Conservation (phyloP, 2,329 filamentous ascomycete species). For the Onygenales sp. region DNA sequence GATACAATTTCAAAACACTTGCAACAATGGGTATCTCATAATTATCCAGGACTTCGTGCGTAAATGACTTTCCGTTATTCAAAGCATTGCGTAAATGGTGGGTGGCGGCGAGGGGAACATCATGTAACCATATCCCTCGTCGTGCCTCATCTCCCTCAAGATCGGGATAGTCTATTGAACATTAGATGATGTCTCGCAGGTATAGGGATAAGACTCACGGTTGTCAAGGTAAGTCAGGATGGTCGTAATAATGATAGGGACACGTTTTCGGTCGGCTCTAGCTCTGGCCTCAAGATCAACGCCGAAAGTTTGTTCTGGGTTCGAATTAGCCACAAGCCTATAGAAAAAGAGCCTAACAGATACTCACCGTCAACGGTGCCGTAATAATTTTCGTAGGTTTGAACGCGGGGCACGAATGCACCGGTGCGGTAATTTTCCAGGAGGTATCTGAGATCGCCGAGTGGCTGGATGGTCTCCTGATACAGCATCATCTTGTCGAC, state of each 20-base stretch:
- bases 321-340: slow-evolving; percentile 7
- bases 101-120: slow-evolving; percentile 75
- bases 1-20: slow-evolving; percentile 83
- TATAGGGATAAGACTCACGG: slow-evolving; percentile 35
- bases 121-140: slow-evolving; percentile 85
- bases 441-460: slow-evolving; percentile 82
- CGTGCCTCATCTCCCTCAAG: slow-evolving; percentile 92
- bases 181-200: neutral
- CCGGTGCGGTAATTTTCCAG: slow-evolving; percentile 96
- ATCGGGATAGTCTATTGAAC: slow-evolving; percentile 66
- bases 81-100: slow-evolving; percentile 74
- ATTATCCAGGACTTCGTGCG: slow-evolving; percentile 66
- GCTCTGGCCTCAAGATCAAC: slow-evolving; percentile 95
- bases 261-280: slow-evolving; percentile 86
- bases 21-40: slow-evolving; percentile 94
- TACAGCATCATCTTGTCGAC: slow-evolving; percentile 99
- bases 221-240: slow-evolving; percentile 92
- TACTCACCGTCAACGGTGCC: slow-evolving; percentile 71
- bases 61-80: slow-evolving; percentile 77
- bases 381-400: slow-evolving; percentile 98
- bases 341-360: neutral
- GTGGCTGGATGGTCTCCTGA: slow-evolving; percentile 95
- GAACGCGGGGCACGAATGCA: slow-evolving; percentile 79
- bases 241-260: slow-evolving; percentile 83
- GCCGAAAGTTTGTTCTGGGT: slow-evolving; percentile 80